Evolutionary conservation across 352 stramenopile species (phyloP).

Genomic region (Pseudoperonospora humuli): DNA sequence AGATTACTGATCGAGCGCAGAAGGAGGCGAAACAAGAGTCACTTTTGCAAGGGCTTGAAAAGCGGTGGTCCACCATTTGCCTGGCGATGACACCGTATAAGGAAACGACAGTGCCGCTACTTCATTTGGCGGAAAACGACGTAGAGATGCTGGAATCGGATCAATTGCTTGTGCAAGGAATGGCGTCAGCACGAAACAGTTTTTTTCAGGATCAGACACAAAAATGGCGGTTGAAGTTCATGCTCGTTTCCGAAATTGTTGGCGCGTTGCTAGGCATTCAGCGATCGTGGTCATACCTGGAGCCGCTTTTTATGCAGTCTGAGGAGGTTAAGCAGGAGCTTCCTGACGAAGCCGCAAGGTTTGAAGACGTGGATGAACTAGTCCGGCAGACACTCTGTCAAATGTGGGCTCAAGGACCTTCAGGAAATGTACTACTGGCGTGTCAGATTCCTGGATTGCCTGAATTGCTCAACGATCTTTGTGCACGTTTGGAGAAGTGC

Average conservation of each 20-base stretch:
- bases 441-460: slow-evolving; percentile 82
- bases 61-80: slow-evolving; percentile 56
- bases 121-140: slow-evolving; percentile 89
- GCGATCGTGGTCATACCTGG: slow-evolving; percentile 92
- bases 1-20: slow-evolving; percentile 85
- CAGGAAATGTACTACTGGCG: slow-evolving; percentile 63
- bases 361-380: slow-evolving; percentile 81
- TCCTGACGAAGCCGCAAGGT: slow-evolving; percentile 85
- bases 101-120: slow-evolving; percentile 71
- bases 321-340: slow-evolving; percentile 93
- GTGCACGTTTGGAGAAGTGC: slow-evolving; percentile 81
- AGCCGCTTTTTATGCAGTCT: slow-evolving; percentile 91
- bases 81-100: slow-evolving; percentile 87
- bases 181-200: slow-evolving; percentile 75
- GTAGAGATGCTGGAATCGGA: slow-evolving; percentile 93
- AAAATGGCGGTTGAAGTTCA: slow-evolving; percentile 42
- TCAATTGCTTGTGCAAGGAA: slow-evolving; percentile 90
- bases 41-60: slow-evolving; percentile 70
- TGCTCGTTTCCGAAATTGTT: slow-evolving; percentile 82
- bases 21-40: slow-evolving; percentile 90
- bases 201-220: slow-evolving; percentile 61
- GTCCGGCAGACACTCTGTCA: slow-evolving; percentile 58
- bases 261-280: slow-evolving; percentile 90
- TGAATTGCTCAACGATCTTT: slow-evolving; percentile 64
- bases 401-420: slow-evolving; percentile 64